Base-by-base conservation (phyloP, 495 filamentous ascomycete species). In the Penicillium simplicissimum region DNA sequence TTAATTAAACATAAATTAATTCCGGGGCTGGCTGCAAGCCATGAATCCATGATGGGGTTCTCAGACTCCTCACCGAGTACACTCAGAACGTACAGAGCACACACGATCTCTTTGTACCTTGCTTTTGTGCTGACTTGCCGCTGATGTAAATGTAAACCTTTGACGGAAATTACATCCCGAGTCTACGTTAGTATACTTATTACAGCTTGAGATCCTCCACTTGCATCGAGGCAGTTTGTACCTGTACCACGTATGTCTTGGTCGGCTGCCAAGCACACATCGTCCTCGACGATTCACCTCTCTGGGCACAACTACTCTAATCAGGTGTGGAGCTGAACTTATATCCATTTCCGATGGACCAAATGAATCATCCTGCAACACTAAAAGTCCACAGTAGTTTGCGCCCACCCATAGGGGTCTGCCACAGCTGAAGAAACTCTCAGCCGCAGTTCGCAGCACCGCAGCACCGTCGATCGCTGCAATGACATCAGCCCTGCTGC, bases 1-100 rank as follows among this genome's bases (percentile, higher is more conserved):
- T 57, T 45, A 57, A 45, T 47, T 47, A 57, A 57, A 57, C 35
- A 57, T 47, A 47, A 9, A 57, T 47, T 35, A 57, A 47, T 47
- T 57, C 40, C 40, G 40, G 54, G 40, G 55, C 55, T 2, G 38
- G 8, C 36, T 42, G 31, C 25, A 45, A 38, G 38, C 21, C 35
- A n/a, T 3, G 40, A 43, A n/a, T n/a, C n/a, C n/a, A n/a, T n/a
- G n/a, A n/a, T n/a, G n/a, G n/a, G n/a, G n/a, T n/a, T n/a, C n/a
- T n/a, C n/a, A n/a, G n/a, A n/a, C n/a, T n/a, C 36, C 45, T 31
- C 23, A 31, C 28, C 28, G 28, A 31, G 28, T 1, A 25, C 28
- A 31, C 28, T 25, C 23, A 25, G 23, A 25, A 25, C 1, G 23
- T 25, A 25, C 23, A 25, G 38, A n/a, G 15, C 15, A 42, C 14